phyloP scores from a whole-genome alignment of 1,284 basidiomycete genomes.

The Golubevia pallescens region DNA sequence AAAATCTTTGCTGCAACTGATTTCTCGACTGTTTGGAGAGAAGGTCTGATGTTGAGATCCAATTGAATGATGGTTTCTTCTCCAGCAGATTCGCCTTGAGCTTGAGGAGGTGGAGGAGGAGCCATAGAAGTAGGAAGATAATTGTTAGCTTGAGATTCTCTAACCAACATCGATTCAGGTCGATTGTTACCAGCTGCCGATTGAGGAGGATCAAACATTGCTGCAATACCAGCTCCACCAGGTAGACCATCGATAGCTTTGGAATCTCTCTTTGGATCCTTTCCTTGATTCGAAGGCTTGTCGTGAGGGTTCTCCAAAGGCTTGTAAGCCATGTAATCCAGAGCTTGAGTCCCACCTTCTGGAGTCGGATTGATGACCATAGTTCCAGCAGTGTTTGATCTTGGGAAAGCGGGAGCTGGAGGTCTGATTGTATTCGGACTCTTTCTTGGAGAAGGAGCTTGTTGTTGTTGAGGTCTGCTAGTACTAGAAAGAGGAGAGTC shows the following conservation, averaged over 20 bases:
- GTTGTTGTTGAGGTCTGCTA: too few species aligned
- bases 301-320: conserved; percentile 9
- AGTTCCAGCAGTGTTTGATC: conserved; percentile 46
- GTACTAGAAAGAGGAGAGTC: not conserved
- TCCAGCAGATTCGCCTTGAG: too few species aligned
- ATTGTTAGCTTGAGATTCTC: conserved; percentile 13
- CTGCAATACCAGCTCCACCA: conserved; percentile 24
- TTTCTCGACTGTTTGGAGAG: conserved; percentile 87
- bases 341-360: conserved; percentile 11
- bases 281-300: too few species aligned
- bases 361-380: conserved; percentile 38
- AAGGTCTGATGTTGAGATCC: conserved; percentile 54
- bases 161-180: conserved; percentile 45
- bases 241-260: conserved; percentile 49
- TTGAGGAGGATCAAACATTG: conserved; percentile 32
- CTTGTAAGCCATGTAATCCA: conserved; percentile 38
- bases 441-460: too few species aligned
- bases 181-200: conserved; percentile 12
- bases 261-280: conserved; percentile 13
- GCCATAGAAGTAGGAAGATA: too few species aligned
- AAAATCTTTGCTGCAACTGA: conserved; percentile 89
- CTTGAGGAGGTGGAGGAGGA: too few species aligned
- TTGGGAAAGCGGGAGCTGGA: conserved; percentile 12
- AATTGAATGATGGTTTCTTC: not conserved
- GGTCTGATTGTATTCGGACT: too few species aligned